phyloP scores from a whole-genome alignment of 192 early-diverging fungal genomes.

The Physocladia obscura region DNA sequence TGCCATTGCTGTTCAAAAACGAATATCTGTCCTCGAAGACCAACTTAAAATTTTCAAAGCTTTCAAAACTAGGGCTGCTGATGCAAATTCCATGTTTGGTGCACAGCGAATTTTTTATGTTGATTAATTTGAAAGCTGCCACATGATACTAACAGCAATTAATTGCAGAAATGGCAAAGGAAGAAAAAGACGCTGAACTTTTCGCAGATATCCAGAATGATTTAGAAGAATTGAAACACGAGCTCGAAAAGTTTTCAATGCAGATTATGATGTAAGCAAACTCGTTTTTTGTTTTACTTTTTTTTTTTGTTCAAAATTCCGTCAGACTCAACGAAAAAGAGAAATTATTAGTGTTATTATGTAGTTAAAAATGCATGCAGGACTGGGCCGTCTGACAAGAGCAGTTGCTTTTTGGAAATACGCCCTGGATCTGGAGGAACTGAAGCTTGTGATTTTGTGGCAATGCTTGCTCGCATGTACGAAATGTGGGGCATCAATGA shows the following conservation, averaged over 20 bases:
- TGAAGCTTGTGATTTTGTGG: constrained; percentile 51
- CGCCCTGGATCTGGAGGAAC: constrained; percentile 52
- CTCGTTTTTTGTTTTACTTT: no score
- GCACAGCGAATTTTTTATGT: background rate
- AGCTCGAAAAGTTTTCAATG: constrained; percentile 40
- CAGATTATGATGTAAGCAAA: constrained; percentile 42
- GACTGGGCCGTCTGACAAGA: constrained; percentile 45
- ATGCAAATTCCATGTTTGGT: constrained; percentile 34
- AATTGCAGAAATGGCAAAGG: constrained; percentile 37
- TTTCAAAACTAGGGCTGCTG: constrained; percentile 13
- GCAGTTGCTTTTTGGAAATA: constrained; percentile 56
- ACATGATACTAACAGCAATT: background rate
- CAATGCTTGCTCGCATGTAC: constrained; percentile 48
- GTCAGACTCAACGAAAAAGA: no score
- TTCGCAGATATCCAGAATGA: constrained; percentile 35
- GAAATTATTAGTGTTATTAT: no score
- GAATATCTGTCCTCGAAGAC: constrained; percentile 35
- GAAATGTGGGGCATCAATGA: constrained; percentile 37
- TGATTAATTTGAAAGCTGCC: background rate
- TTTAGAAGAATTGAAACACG: constrained; percentile 24
- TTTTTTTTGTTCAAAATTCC: no score
- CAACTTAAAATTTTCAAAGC: constrained; percentile 30
- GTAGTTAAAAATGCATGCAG: constrained; percentile 18
- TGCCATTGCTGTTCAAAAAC: constrained; percentile 41
- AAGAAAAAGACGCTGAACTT: constrained; percentile 38